A percentile compares a stretch with the other conserved stretches of the same genome.
Conservation (phyloP, 208 protist species). For the Crithidia expoeki region DNA sequence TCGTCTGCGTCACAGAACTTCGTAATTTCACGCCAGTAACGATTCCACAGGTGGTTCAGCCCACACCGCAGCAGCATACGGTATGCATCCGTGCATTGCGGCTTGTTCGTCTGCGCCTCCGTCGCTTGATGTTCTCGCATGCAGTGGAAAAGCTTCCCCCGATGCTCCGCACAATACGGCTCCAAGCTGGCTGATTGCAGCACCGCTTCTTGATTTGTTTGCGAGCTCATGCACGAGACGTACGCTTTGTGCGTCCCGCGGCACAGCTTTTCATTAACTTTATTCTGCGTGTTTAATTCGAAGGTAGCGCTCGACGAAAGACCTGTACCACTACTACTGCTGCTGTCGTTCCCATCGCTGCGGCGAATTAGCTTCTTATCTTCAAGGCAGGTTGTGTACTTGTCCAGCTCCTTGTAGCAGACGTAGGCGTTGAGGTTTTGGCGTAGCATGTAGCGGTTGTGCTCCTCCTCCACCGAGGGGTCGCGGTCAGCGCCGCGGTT, state of each 20-base stretch:
- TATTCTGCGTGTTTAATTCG: conserved; percentile 81
- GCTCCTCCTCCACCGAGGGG: conserved; percentile 63
- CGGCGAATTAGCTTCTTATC: conserved; percentile 63
- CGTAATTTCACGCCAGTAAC: conserved; percentile 80
- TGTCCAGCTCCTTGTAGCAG: conserved; percentile 78
- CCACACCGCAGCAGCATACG: conserved; percentile 74
- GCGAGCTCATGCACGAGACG: conserved; percentile 64
- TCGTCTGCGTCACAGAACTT: conserved; percentile 79
- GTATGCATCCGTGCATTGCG: conserved; percentile 67
- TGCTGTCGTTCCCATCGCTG: conserved; percentile 23
- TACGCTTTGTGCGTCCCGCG: conserved; percentile 61
- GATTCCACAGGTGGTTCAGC: conserved; percentile 84
- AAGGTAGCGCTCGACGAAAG: conserved; percentile 25
- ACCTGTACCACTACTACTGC: too few species aligned
- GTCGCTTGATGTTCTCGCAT: conserved; percentile 51
- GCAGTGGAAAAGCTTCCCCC: conserved; percentile 55
- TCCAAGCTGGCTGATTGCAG: conserved; percentile 65
- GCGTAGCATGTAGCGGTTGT: conserved; percentile 76
- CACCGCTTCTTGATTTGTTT: conserved; percentile 66
- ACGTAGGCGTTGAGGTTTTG: conserved; percentile 86
- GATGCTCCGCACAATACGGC: conserved; percentile 46
- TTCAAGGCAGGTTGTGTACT: conserved; percentile 71
- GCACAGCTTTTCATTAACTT: conserved; percentile 72
- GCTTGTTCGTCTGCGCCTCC: conserved; percentile 55
- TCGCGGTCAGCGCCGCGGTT: conserved; percentile 61